Evolutionary conservation across 2,329 filamentous ascomycete species (phyloP).

Genomic region (Graphiopsis chlorocephala): DNA sequence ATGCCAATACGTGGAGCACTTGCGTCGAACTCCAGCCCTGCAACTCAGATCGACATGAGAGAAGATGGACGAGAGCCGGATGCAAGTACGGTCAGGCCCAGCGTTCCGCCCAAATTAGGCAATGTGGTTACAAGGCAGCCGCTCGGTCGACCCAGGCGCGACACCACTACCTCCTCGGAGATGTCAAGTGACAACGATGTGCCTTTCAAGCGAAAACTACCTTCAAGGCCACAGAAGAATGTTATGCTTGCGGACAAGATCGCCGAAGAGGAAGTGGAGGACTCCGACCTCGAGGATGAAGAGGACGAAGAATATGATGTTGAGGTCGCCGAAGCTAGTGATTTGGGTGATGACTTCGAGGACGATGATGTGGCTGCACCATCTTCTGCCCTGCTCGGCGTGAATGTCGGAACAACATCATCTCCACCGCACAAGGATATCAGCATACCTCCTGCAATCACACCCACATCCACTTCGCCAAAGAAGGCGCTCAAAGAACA

Average conservation of each 20-base stretch:
- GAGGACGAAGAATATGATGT: slow-evolving; percentile 26
- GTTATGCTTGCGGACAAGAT: slow-evolving; percentile 55
- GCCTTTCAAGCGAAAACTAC: slow-evolving; percentile 62
- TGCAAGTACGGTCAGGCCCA: slow-evolving; percentile 51
- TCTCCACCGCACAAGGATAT: slow-evolving; percentile 37
- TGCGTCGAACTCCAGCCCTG: slow-evolving; percentile 75
- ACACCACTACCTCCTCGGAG: slow-evolving; percentile 79
- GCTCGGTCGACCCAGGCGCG: slow-evolving; percentile 59
- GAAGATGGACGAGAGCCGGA: slow-evolving; percentile 25
- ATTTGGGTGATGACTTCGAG: slow-evolving; percentile 57
- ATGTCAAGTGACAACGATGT: slow-evolving; percentile 76
- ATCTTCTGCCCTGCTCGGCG: slow-evolving; percentile 68
- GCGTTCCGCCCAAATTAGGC: slow-evolving; percentile 22
- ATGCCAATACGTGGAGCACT: slow-evolving; percentile 78
- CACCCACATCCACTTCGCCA: slow-evolving; percentile 54
- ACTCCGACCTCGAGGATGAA: slow-evolving; percentile 39
- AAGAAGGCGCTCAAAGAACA: slow-evolving; percentile 60
- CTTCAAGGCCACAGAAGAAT: slow-evolving; percentile 53
- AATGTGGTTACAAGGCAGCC: slow-evolving; percentile 45
- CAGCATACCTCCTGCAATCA: slow-evolving; percentile 41
- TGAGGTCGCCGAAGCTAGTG: slow-evolving; percentile 37
- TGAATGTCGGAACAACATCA: slow-evolving; percentile 55
- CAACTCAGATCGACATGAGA: slow-evolving; percentile 14
- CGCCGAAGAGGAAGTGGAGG: slow-evolving; percentile 45
- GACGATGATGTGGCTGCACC: slow-evolving; percentile 51